A percentile compares a stretch with the other conserved stretches of the same genome.
Conservation (phyloP, 2,329 filamentous ascomycete genomes). For the Bretziella fagacearum region DNA sequence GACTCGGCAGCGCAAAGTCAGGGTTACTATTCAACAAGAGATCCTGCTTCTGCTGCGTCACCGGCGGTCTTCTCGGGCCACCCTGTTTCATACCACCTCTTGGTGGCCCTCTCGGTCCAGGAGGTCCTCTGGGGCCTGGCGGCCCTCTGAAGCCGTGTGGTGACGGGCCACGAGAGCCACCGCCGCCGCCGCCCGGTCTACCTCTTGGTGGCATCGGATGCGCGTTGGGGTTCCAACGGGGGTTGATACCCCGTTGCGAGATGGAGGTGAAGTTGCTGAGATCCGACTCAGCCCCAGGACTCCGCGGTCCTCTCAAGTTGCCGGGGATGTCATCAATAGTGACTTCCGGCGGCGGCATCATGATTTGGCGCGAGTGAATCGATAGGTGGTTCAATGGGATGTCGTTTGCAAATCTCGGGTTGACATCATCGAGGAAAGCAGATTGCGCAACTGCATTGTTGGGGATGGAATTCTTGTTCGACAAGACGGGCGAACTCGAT, state of each 20-base stretch:
- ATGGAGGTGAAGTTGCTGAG: slow-evolving; percentile 78
- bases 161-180: too few species aligned
- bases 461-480: background rate
- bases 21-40: slow-evolving; percentile 65
- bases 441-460: slow-evolving; percentile 18
- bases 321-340: slow-evolving; percentile 47
- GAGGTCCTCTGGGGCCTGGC: slow-evolving; percentile 1
- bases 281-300: slow-evolving; percentile 55
- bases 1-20: slow-evolving; percentile 57
- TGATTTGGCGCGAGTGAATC: slow-evolving; percentile 1
- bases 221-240: slow-evolving; percentile 55
- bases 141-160: too few species aligned
- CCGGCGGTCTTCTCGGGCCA: slow-evolving; percentile 22
- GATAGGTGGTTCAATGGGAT: slow-evolving; percentile 16
- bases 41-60: slow-evolving; percentile 44
- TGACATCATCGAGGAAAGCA: slow-evolving; percentile 83
- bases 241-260: slow-evolving; percentile 75
- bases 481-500: background rate
- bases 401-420: slow-evolving; percentile 56
- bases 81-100: slow-evolving; percentile 13
- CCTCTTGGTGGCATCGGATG: slow-evolving; percentile 23
- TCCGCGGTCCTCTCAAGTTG: slow-evolving; percentile 37
- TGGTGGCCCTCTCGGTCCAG: slow-evolving; percentile 5
- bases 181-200: slow-evolving; percentile 22
- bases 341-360: slow-evolving; percentile 21